Percentiles rank a stretch among this genome's conserved stretches.
Conservation (phyloP, 768 basidiomycete species). For the Boletus rex-veris region DNA sequence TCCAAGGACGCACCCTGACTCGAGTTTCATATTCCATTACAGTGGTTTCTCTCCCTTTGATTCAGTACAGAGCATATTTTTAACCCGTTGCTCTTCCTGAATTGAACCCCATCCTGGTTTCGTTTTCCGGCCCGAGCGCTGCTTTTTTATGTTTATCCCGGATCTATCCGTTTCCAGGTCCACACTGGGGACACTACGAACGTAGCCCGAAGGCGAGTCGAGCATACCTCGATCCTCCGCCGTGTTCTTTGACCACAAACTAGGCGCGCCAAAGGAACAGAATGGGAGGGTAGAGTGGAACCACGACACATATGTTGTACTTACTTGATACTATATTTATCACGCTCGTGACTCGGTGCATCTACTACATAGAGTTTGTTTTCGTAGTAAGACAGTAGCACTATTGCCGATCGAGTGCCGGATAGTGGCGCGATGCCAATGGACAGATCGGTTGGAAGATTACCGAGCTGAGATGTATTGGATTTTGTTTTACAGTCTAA, state of each 20-base stretch:
- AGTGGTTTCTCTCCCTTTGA: constrained; percentile 15
- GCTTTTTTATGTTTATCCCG: constrained; percentile 26
- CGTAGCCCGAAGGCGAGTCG: constrained; percentile 5
- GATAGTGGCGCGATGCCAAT: not conserved
- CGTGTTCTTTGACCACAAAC: constrained; percentile 3
- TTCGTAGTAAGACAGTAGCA: not conserved
- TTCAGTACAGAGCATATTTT: constrained; percentile 15
- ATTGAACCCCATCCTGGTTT: constrained; percentile 10
- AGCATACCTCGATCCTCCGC: not conserved
- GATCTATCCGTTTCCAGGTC: constrained; percentile 16
- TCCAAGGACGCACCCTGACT: constrained; percentile 20
- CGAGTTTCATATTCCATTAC: constrained; percentile 19
- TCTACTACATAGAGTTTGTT: constrained; percentile 14
- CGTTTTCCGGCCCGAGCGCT: constrained; percentile 8
- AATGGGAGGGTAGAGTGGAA: not conserved
- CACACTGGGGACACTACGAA: constrained; percentile 1
- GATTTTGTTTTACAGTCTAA: not conserved
- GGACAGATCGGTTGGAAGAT: constrained; percentile 10
- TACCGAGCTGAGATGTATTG: not conserved
- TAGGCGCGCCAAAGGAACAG: constrained; percentile 6
- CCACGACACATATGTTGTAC: constrained; percentile 20
- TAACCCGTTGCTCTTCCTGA: constrained; percentile 19
- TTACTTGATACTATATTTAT: constrained; percentile 23
- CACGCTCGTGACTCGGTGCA: not conserved
- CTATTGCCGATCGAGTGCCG: not conserved